Percentiles rank a stretch among this genome's conserved stretches.
These are phyloP conservation scores for Xylariaceae sp. DNA, from an alignment of 2,329 filamentous ascomycete species.

Conservation along the genomic window DNA sequence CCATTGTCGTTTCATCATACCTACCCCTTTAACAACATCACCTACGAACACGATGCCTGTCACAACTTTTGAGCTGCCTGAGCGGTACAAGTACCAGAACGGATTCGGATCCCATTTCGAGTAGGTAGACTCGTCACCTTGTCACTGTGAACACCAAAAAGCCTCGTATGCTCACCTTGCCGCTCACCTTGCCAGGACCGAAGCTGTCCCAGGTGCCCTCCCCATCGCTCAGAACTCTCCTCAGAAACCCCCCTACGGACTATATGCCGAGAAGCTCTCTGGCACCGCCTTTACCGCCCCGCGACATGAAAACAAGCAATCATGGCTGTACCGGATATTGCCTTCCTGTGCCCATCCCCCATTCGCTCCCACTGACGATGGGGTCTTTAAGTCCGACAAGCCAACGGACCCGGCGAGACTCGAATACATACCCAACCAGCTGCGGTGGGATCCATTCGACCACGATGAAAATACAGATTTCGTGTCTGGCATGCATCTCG, in stretches of 20 bases:
- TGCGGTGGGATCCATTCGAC: constrained; percentile 78
- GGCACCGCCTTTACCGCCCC: constrained; percentile 57
- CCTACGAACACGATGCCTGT: constrained; percentile 30
- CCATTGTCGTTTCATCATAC: too few relatives aligned
- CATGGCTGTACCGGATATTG: constrained; percentile 56
- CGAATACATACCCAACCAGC: constrained; percentile 73
- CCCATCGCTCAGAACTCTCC: constrained; percentile 65
- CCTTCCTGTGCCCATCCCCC: constrained; percentile 48
- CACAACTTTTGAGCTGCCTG: constrained; percentile 32
- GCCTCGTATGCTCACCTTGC: constrained; percentile 1
- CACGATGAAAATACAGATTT: constrained; percentile 53
- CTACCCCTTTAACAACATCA: neutral
- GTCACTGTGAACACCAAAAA: neutral
- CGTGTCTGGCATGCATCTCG: constrained; percentile 50
- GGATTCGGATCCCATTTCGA: constrained; percentile 66
- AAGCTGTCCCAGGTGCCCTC: constrained; percentile 61
- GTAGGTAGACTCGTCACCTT: constrained; percentile 37
- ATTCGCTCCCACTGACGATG: constrained; percentile 31
- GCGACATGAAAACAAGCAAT: constrained; percentile 51
- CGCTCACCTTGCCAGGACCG: constrained; percentile 33
- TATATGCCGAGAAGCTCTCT: constrained; percentile 64
- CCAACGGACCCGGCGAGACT: constrained; percentile 48
- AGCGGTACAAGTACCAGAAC: constrained; percentile 58
- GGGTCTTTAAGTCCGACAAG: constrained; percentile 43
- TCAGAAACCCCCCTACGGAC: constrained; percentile 61